A percentile compares a stretch with the other conserved stretches of the same genome.
These are phyloP conservation scores for Cystofilobasidium capitatum DNA, from an alignment of 768 basidiomycete species.

Conservation along the genomic window DNA sequence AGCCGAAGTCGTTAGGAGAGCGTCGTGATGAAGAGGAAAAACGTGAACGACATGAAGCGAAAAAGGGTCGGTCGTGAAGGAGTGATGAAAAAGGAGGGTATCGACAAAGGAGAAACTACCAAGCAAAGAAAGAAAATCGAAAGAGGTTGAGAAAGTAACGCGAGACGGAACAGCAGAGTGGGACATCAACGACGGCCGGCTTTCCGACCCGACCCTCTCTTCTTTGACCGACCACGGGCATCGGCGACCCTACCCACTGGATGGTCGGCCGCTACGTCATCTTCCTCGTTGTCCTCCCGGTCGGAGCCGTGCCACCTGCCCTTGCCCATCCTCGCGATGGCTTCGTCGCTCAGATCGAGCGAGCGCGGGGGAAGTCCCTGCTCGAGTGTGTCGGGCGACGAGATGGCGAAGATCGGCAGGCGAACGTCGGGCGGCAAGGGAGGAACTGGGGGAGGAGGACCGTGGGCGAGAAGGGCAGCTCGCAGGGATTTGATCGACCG, in stretches of 20 bases:
- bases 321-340: not conserved
- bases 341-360: not conserved
- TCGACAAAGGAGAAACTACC: no score
- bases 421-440: not conserved
- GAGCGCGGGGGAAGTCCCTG: not conserved
- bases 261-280: not conserved
- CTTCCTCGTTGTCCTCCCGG: not conserved
- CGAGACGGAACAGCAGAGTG: no score
- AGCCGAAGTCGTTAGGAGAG: no score
- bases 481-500: constrained; percentile 14
- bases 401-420: constrained; percentile 1
- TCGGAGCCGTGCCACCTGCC: not conserved
- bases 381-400: constrained; percentile 5
- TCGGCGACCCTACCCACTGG: not conserved
- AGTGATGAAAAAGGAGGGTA: no score
- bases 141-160: no score
- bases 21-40: no score
- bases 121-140: no score
- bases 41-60: no score
- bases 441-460: not conserved
- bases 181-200: no score
- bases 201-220: no score
- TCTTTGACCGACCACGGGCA: not conserved
- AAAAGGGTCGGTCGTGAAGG: no score
- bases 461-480: not conserved